A percentile compares a stretch with the other conserved stretches of the same genome.
These are phyloP conservation scores for Penicillium janthinellum DNA, from an alignment of 2,329 filamentous ascomycete species.

Conservation along the genomic window DNA sequence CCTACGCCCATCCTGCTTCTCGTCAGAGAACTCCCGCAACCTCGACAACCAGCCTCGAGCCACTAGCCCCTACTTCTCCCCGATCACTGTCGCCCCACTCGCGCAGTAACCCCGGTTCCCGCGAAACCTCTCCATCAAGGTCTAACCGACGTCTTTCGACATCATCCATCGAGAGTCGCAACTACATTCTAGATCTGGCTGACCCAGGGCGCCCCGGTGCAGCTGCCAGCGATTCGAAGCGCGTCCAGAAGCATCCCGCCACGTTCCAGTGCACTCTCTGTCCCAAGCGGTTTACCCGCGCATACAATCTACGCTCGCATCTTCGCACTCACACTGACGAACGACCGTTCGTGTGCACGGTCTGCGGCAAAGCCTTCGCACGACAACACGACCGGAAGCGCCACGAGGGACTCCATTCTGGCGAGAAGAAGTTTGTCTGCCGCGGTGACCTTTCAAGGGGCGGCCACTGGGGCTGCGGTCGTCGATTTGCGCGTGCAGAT, in stretches of 20 bases:
- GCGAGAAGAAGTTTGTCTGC: conserved; percentile 98
- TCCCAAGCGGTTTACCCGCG: conserved; percentile 92
- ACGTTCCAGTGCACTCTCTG: conserved; percentile 95
- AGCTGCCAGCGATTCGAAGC: conserved; percentile 64
- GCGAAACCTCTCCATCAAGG: conserved; percentile 48
- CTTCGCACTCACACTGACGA: conserved; percentile 96
- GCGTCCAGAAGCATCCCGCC: conserved; percentile 95
- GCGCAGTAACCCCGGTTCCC: conserved; percentile 45
- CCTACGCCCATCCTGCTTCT: conserved; percentile 52
- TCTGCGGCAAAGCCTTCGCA: conserved; percentile 96
- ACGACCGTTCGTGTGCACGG: conserved; percentile 92
- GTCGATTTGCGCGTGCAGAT: conserved; percentile 92
- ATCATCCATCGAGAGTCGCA: conserved; percentile 58
- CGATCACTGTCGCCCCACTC: conserved; percentile 49
- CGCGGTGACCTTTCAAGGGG: conserved; percentile 83
- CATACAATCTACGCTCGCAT: conserved; percentile 95
- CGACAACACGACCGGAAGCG: conserved; percentile 96
- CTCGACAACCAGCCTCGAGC: conserved; percentile 35
- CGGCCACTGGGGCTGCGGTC: conserved; percentile 87
- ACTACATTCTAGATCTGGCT: conserved; percentile 86
- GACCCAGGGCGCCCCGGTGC: conserved; percentile 80
- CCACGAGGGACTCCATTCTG: conserved; percentile 92
- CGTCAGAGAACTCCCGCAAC: conserved; percentile 40
- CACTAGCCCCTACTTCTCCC: conserved; percentile 34
- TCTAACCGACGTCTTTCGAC: conserved; percentile 49